Percentiles rank a stretch among this genome's conserved stretches.
These are phyloP conservation scores for Serendipita vermifera DNA, from an alignment of 768 basidiomycete genomes.

Conservation along the genomic window DNA sequence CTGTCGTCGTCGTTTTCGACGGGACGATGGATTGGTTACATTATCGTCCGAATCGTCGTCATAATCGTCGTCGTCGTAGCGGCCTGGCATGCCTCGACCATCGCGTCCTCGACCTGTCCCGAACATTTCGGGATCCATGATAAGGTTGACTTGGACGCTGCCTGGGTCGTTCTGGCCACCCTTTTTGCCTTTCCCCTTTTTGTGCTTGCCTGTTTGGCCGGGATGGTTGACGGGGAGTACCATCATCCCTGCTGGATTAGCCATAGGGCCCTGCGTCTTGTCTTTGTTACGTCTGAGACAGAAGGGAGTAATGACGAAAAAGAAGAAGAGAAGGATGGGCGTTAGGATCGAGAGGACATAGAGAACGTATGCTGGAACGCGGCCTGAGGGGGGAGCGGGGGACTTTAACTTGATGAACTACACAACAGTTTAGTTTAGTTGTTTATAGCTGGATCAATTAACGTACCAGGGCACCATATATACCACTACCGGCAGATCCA, in stretches of 20 bases:
- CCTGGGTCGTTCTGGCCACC: conserved; percentile 24
- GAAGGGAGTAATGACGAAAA: conserved; percentile 48
- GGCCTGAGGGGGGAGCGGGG: conserved; percentile 42
- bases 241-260: conserved; percentile 34
- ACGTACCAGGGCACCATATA: conserved; percentile 52
- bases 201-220: conserved; percentile 30
- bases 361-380: conserved; percentile 41
- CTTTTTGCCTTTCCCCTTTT: conserved; percentile 30
- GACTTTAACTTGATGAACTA: conserved; percentile 44
- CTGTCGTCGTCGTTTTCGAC: conserved; percentile 1
- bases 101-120: conserved; percentile 16
- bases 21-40: neutral
- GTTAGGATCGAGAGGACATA: conserved; percentile 46
- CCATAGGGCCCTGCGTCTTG: conserved; percentile 12
- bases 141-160: conserved; percentile 59
- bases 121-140: conserved; percentile 54
- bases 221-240: conserved; percentile 47
- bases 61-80: conserved; percentile 29
- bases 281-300: conserved; percentile 25
- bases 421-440: conserved; percentile 11
- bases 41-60: conserved; percentile 25
- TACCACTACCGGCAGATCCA: conserved; percentile 39
- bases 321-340: conserved; percentile 36
- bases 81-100: conserved; percentile 17
- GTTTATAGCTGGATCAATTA: conserved; percentile 12